Percentiles rank a stretch among this genome's conserved stretches.
Conservation (phyloP, 2,329 filamentous ascomycete genomes). For the Fusarium temperatum region DNA sequence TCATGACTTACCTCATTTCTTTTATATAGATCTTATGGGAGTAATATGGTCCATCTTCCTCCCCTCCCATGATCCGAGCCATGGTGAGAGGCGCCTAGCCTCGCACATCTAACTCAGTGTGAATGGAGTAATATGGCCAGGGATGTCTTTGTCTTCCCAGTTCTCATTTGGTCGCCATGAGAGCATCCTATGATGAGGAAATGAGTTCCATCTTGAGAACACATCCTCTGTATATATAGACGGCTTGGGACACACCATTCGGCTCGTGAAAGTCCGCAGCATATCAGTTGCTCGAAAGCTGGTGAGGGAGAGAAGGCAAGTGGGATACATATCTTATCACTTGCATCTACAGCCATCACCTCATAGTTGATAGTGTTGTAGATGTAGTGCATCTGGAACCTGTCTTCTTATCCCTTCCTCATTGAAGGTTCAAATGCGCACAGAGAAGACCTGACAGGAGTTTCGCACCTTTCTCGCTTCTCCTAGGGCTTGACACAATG, state of each 20-base stretch:
- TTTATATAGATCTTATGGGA: neutral
- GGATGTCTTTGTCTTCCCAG: neutral
- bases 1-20: neutral
- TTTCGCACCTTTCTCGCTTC: neutral
- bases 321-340: neutral
- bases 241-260: neutral
- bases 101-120: no score
- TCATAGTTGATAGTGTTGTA: accelerated
- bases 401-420: neutral
- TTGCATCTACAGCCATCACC: no score
- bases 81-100: no score
- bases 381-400: neutral
- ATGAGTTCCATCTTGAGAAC: neutral
- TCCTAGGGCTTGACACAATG: neutral
- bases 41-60: neutral
- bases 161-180: neutral
- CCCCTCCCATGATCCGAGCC: no score
- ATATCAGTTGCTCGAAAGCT: neutral
- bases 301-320: neutral
- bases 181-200: neutral
- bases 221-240: neutral
- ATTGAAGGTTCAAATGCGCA: neutral
- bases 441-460: no score
- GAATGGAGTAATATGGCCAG: neutral
- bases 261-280: neutral